These are phyloP conservation scores for Calocybe cyanea DNA, from an alignment of 768 basidiomycete species.

Conservation along the genomic window DNA sequence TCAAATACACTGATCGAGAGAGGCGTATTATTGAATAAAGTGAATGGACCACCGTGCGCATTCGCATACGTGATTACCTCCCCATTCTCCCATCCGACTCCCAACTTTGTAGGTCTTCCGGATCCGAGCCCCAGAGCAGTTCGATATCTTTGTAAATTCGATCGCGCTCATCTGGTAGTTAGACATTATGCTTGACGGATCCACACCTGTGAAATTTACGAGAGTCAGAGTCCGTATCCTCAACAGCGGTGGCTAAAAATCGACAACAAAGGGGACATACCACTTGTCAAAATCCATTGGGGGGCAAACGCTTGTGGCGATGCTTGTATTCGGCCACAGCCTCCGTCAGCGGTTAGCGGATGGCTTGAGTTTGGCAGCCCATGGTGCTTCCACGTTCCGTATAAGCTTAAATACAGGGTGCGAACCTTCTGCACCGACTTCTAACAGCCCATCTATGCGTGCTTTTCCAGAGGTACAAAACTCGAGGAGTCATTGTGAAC, in stretches of 20 bases:
- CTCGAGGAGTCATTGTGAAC: too few species aligned
- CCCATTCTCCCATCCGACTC: conserved; percentile 32
- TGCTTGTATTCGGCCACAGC: conserved; percentile 76
- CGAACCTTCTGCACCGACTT: conserved; percentile 33
- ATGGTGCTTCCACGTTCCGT: conserved; percentile 63
- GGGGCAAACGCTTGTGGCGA: conserved; percentile 69
- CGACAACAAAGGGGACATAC: conserved; percentile 38
- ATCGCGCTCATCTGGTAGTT: conserved; percentile 84
- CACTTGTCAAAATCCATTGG: conserved; percentile 85
- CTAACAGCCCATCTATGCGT: conserved; percentile 35
- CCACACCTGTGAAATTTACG: conserved; percentile 40
- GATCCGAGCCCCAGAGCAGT: conserved; percentile 71
- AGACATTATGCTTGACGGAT: conserved; percentile 60
- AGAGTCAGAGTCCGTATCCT: too few species aligned
- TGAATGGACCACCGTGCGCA: conserved; percentile 21
- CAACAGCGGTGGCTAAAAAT: too few species aligned
- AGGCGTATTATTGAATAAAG: conserved; percentile 26
- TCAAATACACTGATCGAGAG: conserved; percentile 26
- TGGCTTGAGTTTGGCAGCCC: conserved; percentile 50
- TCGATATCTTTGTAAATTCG: conserved; percentile 67
- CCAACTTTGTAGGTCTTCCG: conserved; percentile 32
- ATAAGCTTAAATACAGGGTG: conserved; percentile 85
- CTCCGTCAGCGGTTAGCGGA: conserved; percentile 68
- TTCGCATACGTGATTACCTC: conserved; percentile 35
- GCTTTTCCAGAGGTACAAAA: too few species aligned